Evolutionary conservation across 768 basidiomycete species (phyloP).

Genomic region (Nidularia pulvinata): DNA sequence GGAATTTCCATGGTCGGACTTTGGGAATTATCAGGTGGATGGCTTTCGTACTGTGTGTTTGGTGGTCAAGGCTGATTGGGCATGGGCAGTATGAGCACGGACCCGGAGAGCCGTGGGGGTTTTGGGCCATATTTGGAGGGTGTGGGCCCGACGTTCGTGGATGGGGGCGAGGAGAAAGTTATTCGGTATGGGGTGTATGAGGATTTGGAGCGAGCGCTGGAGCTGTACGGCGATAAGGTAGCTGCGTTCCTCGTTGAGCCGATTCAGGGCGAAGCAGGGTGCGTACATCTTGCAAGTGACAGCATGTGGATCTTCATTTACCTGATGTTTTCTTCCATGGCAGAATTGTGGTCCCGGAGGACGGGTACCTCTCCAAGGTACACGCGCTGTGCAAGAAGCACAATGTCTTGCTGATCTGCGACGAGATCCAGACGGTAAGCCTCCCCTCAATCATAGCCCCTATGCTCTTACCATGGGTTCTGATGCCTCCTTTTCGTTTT

Average conservation of each 20-base stretch:
- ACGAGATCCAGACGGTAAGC: constrained; percentile 94
- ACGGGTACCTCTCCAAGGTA: constrained; percentile 80
- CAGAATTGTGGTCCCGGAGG: constrained; percentile 91
- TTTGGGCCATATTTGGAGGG: constrained; percentile 91
- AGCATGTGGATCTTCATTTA: no score
- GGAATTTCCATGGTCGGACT: constrained; percentile 97
- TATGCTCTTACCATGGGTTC: no score
- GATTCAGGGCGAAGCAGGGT: constrained; percentile 99
- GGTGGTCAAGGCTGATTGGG: constrained; percentile 1
- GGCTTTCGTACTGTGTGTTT: constrained; percentile 1
- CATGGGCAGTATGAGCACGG: constrained; percentile 81
- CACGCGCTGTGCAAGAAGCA: constrained; percentile 88
- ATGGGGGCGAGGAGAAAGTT: constrained; percentile 46
- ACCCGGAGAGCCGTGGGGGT: constrained; percentile 82
- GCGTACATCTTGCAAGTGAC: constrained; percentile 16
- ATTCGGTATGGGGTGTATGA: constrained; percentile 86
- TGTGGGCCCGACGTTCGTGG: constrained; percentile 78
- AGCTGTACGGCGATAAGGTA: constrained; percentile 76
- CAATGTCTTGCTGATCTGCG: constrained; percentile 95
- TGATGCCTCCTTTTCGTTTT: not conserved
- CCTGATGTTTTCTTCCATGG: constrained; percentile 1
- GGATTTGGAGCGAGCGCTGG: constrained; percentile 82
- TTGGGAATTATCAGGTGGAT: constrained; percentile 80
- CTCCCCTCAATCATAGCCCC: not conserved
- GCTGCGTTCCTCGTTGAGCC: constrained; percentile 97